Base-by-base conservation (phyloP, 371 early-diverging fungal species). In the Rhizopus sp. region DNA sequence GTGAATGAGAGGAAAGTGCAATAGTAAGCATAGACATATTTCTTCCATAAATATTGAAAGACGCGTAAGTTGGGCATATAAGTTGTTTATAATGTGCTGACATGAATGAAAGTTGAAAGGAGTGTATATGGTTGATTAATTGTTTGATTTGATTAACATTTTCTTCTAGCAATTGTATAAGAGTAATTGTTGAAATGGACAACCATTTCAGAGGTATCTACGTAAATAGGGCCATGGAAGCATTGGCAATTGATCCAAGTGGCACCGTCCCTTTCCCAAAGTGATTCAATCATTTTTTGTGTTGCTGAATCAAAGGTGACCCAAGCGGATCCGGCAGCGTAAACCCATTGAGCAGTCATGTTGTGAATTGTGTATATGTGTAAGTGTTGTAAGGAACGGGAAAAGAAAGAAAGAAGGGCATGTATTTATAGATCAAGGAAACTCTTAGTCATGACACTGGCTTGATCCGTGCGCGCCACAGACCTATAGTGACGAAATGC, bases 251-350 rank as follows among this genome's bases (percentile, higher is more conserved):
- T 48, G 12, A 64, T 59, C 64, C 64, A 64, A 8, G 45, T 58
- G 13, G 64, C 53, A 12, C 29, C 37, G 35, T 64, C 41, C 17
- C 54, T 48, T 30, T 44, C 34, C 64, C 64, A 64, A 17, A 64
- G 7, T 1, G 38, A 37, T 46, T 64, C 64, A 30, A 59, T 59
- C 13, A 54, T 37, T 10, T 41, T 5, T 59, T 64, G 64, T 50
- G 64, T 39, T n/a, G 41, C 29, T 12, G 55, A 33, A 51, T 64
- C 64, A 12, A 64, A 41, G 29, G 47, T 47, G 49, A 64, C 59
- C 64, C 64, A 64, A 29, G 54, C 50, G 41, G 59, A 64, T 15
- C 64, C 64, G 46, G 59, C 50, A 55, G 64, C 59, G 41, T 64
- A 64, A 32, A 62, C 62, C 62, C 62, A 62, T 46, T 62, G 52